phyloP scores from a whole-genome alignment of 371 early-diverging fungal genomes.

The Syncephalis plumigaleata region DNA sequence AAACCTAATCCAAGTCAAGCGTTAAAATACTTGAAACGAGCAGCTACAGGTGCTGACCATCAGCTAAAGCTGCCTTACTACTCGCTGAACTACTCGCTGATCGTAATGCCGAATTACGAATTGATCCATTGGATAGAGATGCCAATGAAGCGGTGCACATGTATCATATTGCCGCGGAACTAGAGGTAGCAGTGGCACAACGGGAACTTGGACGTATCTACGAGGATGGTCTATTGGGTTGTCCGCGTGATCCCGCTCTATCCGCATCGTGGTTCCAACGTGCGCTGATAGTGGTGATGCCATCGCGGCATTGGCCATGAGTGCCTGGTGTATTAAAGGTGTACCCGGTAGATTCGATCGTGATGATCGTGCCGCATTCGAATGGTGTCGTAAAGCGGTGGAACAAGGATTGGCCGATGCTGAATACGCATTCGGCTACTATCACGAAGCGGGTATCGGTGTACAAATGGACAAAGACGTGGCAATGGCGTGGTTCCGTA shows the following conservation, averaged over 20 bases:
- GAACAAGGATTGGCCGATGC: conserved; percentile 70
- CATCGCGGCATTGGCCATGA: conserved; percentile 82
- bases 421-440: conserved; percentile 87
- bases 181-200: conserved; percentile 46
- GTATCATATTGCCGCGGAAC: conserved; percentile 28
- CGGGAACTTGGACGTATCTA: conserved; percentile 71
- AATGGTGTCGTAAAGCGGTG: conserved; percentile 75
- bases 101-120: conserved; percentile 9
- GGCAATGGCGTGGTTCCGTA: conserved; percentile 63
- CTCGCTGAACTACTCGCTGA: conserved; percentile 33
- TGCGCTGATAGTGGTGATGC: conserved; percentile 85
- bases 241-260: conserved; percentile 41
- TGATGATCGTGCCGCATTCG: conserved; percentile 76
- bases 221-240: conserved; percentile 47
- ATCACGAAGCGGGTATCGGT: conserved; percentile 76
- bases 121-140: conserved; percentile 17
- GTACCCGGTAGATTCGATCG: conserved; percentile 45
- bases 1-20: conserved; percentile 38
- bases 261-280: conserved; percentile 59
- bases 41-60: conserved; percentile 39
- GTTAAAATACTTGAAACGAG: conserved; percentile 47
- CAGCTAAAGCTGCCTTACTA: conserved; percentile 49
- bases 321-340: conserved; percentile 91
- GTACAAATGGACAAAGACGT: conserved; percentile 35
- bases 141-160: conserved; percentile 19